These are phyloP conservation scores for Bisporella sp. DNA, from an alignment of 2,329 filamentous ascomycete species.

Conservation along the genomic window DNA sequence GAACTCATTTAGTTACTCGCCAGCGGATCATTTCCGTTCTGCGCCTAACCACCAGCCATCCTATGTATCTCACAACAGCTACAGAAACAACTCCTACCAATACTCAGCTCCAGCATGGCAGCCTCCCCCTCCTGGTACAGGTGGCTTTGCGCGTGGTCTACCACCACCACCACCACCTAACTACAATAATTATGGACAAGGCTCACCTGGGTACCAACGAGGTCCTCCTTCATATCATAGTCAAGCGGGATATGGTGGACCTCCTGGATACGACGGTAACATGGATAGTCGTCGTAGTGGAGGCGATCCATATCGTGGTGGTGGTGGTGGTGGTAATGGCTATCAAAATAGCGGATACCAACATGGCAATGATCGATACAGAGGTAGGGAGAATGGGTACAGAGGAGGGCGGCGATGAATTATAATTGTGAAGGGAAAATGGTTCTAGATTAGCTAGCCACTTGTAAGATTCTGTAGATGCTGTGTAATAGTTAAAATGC, in stretches of 20 bases:
- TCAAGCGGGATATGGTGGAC: conserved; percentile 6
- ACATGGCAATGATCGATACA: no score
- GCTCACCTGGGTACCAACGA: conserved; percentile 16
- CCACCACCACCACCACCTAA: conserved; percentile 38
- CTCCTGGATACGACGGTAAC: conserved; percentile 10
- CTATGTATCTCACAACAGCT: conserved; percentile 14
- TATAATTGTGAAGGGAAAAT: no score
- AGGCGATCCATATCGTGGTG: conserved; percentile 9
- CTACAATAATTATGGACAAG: conserved; percentile 17
- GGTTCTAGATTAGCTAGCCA: background rate
- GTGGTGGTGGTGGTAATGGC: background rate
- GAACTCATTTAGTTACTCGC: conserved; percentile 47
- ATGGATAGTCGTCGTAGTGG: conserved; percentile 11
- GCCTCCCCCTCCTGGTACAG: conserved; percentile 38
- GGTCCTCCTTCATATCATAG: conserved; percentile 9
- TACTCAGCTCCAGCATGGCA: conserved; percentile 29
- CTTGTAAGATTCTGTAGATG: background rate
- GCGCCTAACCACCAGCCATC: conserved; percentile 14
- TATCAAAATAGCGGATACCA: background rate
- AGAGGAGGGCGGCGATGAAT: no score
- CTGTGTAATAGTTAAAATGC: no score
- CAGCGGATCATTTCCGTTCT: conserved; percentile 16
- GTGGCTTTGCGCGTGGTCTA: conserved; percentile 36
- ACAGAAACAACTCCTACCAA: conserved; percentile 17
- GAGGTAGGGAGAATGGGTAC: no score